Base-by-base conservation (phyloP, 2,329 filamentous ascomycete genomes). In the Elsinoe australis region DNA sequence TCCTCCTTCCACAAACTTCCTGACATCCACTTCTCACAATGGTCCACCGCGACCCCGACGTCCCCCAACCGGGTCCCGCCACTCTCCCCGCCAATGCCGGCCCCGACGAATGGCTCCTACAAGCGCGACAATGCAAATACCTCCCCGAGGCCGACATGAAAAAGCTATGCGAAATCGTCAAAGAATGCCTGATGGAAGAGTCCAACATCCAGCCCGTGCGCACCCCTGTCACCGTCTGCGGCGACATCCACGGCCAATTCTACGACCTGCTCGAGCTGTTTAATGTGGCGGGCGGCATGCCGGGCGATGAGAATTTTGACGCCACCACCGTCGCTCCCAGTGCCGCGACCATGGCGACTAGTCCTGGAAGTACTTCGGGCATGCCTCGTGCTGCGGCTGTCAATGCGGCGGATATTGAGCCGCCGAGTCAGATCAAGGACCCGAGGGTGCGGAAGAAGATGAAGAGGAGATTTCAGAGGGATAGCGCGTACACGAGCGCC, bases 151-250 rank as follows among this genome's bases (percentile, higher is more conserved):
- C 83, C 53, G 87, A 94, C 61, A 98, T 98, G 92, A 98, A 98
- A 75, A 86, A 94, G 67, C 77, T 98, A 41, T 98, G 92, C 67
- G 92, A 98, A 72, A 94, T 94, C 64, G 92, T 96, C 52, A 98
- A 98, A 73, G 92, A 96, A 70, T 94, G 87, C 56, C 76, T 98
- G 60, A 98, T 98, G 92, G 92, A 98, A 75, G 92, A 98, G 71
- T 95, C 89, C 55, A 98, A 98, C 65, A 96, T 98, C 51, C 92
- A 96, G 66, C 92, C 92, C n/a, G 90, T 98, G 15, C 81, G 85
- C 47, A 95, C 92, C 0, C 92, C 92, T 5, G 92, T 98, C 54
- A 98, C 92, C 4, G 85, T 98, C 54, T 96, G 92, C 62, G 92
- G 92, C 63, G 92, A 98, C 64, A 96, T 98, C 54, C 92, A 98